Percentiles rank a stretch among this genome's conserved stretches.
phyloP scores from a whole-genome alignment of 352 stramenopile genomes.

The Thraustotheca clavata region DNA sequence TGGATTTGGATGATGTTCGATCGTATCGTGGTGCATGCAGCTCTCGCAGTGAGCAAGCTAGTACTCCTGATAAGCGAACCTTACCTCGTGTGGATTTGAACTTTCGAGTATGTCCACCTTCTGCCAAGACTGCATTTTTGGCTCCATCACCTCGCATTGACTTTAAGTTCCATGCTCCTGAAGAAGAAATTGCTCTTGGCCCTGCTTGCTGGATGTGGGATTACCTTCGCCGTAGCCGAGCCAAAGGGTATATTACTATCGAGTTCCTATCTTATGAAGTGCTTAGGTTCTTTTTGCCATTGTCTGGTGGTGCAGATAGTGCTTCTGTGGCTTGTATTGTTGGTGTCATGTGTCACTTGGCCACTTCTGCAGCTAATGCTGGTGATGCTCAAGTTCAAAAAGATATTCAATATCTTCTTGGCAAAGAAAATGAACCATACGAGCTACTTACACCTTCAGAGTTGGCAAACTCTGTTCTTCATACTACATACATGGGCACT shows the following conservation, averaged over 20 bases:
- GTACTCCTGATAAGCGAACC: conserved; percentile 40
- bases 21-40: conserved; percentile 92
- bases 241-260: conserved; percentile 27
- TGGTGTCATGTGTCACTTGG: conserved; percentile 96
- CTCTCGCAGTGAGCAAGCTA: conserved; percentile 92
- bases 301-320: conserved; percentile 95
- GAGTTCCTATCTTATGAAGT: neutral
- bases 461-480: conserved; percentile 89
- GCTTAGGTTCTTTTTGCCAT: conserved; percentile 92
- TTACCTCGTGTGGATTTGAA: conserved; percentile 64
- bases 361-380: conserved; percentile 75
- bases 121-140: conserved; percentile 26
- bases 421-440: conserved; percentile 41
- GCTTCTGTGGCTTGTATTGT: conserved; percentile 95
- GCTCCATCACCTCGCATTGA: conserved; percentile 44
- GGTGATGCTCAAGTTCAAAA: conserved; percentile 71
- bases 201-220: conserved; percentile 99
- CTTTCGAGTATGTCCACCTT: conserved; percentile 71
- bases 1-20: conserved; percentile 97
- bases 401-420: conserved; percentile 81
- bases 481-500: conserved; percentile 98
- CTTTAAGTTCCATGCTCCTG: conserved; percentile 76
- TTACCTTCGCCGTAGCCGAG: conserved; percentile 89
- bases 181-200: conserved; percentile 97
- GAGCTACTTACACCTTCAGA: conserved; percentile 67